Conservation (phyloP, 371 early-diverging fungal species). For the Fennellomyces sp. region DNA sequence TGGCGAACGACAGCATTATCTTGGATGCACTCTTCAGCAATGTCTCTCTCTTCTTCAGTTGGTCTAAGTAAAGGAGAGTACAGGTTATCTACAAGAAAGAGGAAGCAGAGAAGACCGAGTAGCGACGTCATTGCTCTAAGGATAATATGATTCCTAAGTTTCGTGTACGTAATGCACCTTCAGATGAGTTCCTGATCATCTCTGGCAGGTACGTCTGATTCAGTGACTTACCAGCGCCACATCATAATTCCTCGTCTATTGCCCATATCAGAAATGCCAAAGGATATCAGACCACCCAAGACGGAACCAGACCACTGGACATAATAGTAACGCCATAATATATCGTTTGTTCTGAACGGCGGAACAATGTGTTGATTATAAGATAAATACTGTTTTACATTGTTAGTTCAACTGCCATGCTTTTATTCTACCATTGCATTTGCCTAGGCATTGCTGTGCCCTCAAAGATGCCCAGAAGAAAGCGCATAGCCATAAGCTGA, state of each 20-base stretch:
- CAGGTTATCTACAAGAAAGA: constrained; percentile 19
- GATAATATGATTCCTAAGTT: constrained; percentile 17
- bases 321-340: constrained; percentile 22
- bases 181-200: background rate
- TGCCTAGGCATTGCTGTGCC: constrained; percentile 27
- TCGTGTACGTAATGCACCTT: background rate
- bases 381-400: constrained; percentile 28
- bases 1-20: constrained; percentile 21
- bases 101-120: constrained; percentile 17
- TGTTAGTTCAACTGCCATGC: too few species aligned
- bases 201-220: too few species aligned
- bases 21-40: constrained; percentile 12
- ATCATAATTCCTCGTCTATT: constrained; percentile 7
- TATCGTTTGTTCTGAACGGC: constrained; percentile 7
- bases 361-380: constrained; percentile 21
- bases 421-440: background rate
- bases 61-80: constrained; percentile 2
- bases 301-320: constrained; percentile 26
- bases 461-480: constrained; percentile 26
- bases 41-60: constrained; percentile 14
- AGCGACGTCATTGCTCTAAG: constrained; percentile 17
- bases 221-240: constrained; percentile 26
- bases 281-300: constrained; percentile 20
- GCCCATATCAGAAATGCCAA: constrained; percentile 9
- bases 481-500: constrained; percentile 24